Evolutionary conservation across 176 grass and related monocot genomes (phyloP).

Genomic region (Guadua angustifolia): DNA sequence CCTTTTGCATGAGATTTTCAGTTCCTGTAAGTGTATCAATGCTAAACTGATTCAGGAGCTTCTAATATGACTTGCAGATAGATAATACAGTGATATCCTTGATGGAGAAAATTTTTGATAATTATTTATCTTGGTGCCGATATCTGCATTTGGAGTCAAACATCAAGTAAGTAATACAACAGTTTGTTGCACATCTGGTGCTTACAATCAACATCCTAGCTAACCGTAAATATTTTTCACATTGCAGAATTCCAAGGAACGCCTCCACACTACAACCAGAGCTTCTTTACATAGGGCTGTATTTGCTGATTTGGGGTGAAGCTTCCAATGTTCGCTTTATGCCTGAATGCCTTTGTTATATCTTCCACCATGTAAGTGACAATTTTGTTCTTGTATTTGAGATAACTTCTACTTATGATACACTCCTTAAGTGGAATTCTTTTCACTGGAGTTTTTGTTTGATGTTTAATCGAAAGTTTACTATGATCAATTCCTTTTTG

Average conservation of each 20-base stretch:
- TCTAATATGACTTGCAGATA: conserved; percentile 60
- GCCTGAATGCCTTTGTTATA: conserved; percentile 98
- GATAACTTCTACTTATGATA: not conserved
- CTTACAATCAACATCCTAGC: not conserved
- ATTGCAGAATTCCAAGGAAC: conserved; percentile 43
- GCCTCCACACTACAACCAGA: conserved; percentile 59
- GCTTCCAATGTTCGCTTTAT: conserved; percentile 97
- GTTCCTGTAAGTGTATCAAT: conserved; percentile 14
- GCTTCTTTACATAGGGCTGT: conserved; percentile 89
- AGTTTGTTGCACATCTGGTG: conserved; percentile 19
- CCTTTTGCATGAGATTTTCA: conserved; percentile 16
- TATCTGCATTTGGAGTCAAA: conserved; percentile 70
- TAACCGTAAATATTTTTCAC: conserved; percentile 1
- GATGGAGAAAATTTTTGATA: conserved; percentile 69
- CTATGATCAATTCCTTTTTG: conserved; percentile 9
- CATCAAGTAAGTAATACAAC: conserved; percentile 53
- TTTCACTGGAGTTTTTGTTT: conserved; percentile 7
- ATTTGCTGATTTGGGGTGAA: conserved; percentile 98
- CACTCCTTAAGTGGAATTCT: conserved; percentile 4
- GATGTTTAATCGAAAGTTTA: conserved; percentile 23
- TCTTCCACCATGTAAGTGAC: conserved; percentile 88
- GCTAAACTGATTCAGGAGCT: not conserved
- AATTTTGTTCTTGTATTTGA: conserved; percentile 26
- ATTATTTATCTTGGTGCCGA: conserved; percentile 81
- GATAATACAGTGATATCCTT: conserved; percentile 47